phyloP scores from a whole-genome alignment of 2,329 filamentous ascomycete genomes.

The Myotisia sp. region DNA sequence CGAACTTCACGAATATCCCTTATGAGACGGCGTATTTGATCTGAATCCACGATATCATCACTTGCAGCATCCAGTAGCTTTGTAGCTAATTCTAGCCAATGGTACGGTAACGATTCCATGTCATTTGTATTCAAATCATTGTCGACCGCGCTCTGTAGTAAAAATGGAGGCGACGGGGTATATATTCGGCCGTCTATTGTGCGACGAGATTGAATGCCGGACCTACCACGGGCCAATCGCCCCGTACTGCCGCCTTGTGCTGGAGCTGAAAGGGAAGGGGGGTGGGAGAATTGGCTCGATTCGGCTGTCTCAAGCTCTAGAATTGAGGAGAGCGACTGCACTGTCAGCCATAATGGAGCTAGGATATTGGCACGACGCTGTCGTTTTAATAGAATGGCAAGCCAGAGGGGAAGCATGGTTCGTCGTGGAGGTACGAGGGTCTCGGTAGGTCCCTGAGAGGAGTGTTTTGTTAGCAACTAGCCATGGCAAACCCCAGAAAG shows the following conservation, averaged over 20 bases:
- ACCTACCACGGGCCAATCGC: slow-evolving; percentile 16
- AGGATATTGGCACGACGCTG: slow-evolving; percentile 88
- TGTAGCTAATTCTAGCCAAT: slow-evolving; percentile 87
- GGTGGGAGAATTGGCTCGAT: slow-evolving; percentile 59
- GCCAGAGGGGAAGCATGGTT: slow-evolving; percentile 73
- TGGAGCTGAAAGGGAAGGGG: slow-evolving; percentile 48
- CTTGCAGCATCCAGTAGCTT: slow-evolving; percentile 70
- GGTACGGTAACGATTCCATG: slow-evolving; percentile 58
- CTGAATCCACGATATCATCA: slow-evolving; percentile 64
- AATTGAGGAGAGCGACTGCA: slow-evolving; percentile 59
- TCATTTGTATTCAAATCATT: slow-evolving; percentile 4
- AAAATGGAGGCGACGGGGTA: slow-evolving; percentile 55
- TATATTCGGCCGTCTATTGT: slow-evolving; percentile 29
- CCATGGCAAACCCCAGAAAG: background rate
- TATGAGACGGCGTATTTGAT: slow-evolving; percentile 59
- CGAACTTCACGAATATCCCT: slow-evolving; percentile 75
- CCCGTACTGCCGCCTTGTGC: slow-evolving; percentile 12
- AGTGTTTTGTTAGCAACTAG: slow-evolving; percentile 1
- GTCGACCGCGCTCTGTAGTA: slow-evolving; percentile 57
- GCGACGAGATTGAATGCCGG: slow-evolving; percentile 14
- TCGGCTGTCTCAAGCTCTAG: slow-evolving; percentile 66
- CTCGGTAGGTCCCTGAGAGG: slow-evolving; percentile 57
- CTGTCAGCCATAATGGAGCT: slow-evolving; percentile 75
- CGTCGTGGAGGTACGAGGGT: slow-evolving; percentile 68
- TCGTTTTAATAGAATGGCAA: slow-evolving; percentile 85